A percentile compares a stretch with the other conserved stretches of the same genome.
Evolutionary conservation across 1,284 basidiomycete genomes (phyloP).

Genomic region (Filobasidium uniguttulatum): DNA sequence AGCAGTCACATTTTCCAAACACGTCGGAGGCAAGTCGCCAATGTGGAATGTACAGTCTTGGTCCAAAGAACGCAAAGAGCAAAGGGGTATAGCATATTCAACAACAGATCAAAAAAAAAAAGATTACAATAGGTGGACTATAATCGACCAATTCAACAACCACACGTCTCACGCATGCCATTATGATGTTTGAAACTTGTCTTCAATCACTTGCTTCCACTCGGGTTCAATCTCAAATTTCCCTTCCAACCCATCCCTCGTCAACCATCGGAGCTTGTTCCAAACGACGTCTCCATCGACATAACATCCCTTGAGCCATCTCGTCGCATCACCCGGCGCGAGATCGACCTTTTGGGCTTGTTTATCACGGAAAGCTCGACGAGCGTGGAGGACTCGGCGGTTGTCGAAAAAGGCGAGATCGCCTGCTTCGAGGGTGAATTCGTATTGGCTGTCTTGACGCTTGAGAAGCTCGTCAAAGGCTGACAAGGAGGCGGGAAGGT

Average conservation of each 20-base stretch:
- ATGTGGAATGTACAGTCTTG: too few relatives aligned
- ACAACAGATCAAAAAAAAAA: too few relatives aligned
- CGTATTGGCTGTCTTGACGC: constrained; percentile 45
- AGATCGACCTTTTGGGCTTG: constrained; percentile 21
- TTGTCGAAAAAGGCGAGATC: constrained; percentile 90
- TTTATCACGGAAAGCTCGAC: constrained; percentile 57
- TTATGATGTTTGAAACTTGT: too few relatives aligned
- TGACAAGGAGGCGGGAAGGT: constrained; percentile 53
- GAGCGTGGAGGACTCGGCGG: constrained; percentile 74
- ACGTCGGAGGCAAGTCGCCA: too few relatives aligned
- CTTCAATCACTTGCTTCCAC: neutral
- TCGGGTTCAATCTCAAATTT: neutral
- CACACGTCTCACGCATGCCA: too few relatives aligned
- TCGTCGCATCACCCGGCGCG: constrained; percentile 43
- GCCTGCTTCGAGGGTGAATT: constrained; percentile 63
- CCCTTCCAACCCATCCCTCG: neutral
- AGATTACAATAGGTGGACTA: too few relatives aligned
- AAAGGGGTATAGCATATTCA: too few relatives aligned
- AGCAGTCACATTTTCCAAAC: too few relatives aligned
- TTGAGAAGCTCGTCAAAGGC: constrained; percentile 53
- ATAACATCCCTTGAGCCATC: constrained; percentile 80
- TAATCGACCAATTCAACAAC: too few relatives aligned
- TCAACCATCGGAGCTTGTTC: constrained; percentile 38
- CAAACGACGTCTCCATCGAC: constrained; percentile 62
- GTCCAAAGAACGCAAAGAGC: too few relatives aligned